phyloP scores from a whole-genome alignment of 768 basidiomycete genomes.

The Boletus rubescentipes region DNA sequence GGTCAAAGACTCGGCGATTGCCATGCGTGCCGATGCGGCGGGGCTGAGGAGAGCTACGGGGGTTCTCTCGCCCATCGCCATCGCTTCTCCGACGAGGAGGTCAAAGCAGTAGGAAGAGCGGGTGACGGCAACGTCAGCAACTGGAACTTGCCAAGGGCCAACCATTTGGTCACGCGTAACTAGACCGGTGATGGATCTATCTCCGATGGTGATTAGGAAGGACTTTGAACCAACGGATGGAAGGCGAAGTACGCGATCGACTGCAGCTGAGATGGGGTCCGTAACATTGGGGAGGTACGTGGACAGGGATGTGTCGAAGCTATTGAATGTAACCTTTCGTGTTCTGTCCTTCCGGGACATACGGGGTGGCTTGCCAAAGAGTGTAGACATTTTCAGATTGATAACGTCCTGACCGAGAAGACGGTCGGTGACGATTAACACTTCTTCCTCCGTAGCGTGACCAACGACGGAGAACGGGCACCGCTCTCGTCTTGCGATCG shows the following conservation, averaged over 20 bases:
- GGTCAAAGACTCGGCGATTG: constrained; percentile 89
- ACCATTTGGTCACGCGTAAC: constrained; percentile 99
- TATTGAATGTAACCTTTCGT: constrained; percentile 36
- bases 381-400: constrained; percentile 86
- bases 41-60: constrained; percentile 86
- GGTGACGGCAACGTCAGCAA: constrained; percentile 96
- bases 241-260: constrained; percentile 80
- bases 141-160: constrained; percentile 97
- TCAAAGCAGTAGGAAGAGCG: constrained; percentile 94
- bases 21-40: constrained; percentile 93
- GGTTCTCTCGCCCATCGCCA: constrained; percentile 98
- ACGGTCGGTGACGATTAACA: constrained; percentile 87
- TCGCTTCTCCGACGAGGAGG: constrained; percentile 82
- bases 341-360: constrained; percentile 76
- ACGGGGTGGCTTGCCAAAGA: constrained; percentile 95
- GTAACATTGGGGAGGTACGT: constrained; percentile 56
- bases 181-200: constrained; percentile 90
- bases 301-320: constrained; percentile 73
- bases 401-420: constrained; percentile 79
- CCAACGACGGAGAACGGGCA: constrained; percentile 95
- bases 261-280: constrained; percentile 60
- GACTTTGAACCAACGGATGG: constrained; percentile 95
- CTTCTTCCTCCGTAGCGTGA: constrained; percentile 74
- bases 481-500: constrained; percentile 81
- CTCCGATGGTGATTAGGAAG: constrained; percentile 98